Base-by-base conservation (phyloP, 345 rosid genomes). In the Salix purpurea region DNA sequence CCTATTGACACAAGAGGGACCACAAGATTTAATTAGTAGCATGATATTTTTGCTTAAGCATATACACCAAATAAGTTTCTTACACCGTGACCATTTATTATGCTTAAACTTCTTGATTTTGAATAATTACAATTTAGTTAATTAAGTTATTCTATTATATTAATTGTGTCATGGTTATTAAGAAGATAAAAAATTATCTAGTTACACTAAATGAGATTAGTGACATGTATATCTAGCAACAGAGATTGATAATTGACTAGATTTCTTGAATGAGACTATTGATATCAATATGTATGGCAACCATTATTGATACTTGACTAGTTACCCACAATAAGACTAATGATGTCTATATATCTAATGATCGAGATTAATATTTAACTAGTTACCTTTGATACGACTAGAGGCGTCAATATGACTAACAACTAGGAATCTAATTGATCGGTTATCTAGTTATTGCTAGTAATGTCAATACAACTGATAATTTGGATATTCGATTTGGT, bases 1-100 rank as follows among this genome's bases (percentile, higher is more conserved):
- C 0, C 0, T 8, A 1, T 21, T 21, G 2, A 0, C 8, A 54
- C 0, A 8, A 0, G 0, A 54, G 1, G 3, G 26, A 0, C 0
- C 0, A 2, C 1, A 21, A 1, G 0, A 54, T 54, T 8, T 1
- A 54, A 0, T 54, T 0, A 54, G 1, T 0, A 54, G 0, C 3
- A 0, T 0, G 0, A 1, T 0, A 54, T 21, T 50, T 54, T 0
- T 21, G 0, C 0, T 54, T 0, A 0, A 54, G 3, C 1, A 19
- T 10, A 21, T 7, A 23, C 4, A n/a, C 0, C 0, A 21, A 0
- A 0, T 2, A 7, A 0, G 5, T 54, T 10, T 1, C 21, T 0
- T 54, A 1, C 1, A 21, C 0, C 4, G 2, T 0, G 7, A 21
- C 0, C 0, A 1, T 54, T 21, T 8, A 21, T 54, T 21, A 19